Evolutionary conservation across 345 rosid genomes (phyloP).

Genomic region (Litchi chinensis): DNA sequence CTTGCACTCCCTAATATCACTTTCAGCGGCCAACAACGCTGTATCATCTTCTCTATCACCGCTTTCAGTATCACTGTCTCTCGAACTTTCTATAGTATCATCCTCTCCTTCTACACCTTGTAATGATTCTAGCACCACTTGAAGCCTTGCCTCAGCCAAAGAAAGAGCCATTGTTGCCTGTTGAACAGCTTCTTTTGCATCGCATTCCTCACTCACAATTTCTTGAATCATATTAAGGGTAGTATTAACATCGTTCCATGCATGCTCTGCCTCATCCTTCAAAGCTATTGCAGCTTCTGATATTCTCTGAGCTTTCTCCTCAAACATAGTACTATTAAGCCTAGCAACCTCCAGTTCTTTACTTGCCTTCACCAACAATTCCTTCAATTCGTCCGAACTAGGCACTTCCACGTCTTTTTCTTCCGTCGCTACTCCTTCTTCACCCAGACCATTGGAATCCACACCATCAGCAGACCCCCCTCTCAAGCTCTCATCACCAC

Average conservation of each 20-base stretch:
- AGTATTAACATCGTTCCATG: slow-evolving; percentile 62
- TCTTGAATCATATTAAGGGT: slow-evolving; percentile 59
- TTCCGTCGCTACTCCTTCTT: slow-evolving; percentile 32
- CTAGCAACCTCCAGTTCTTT: slow-evolving; percentile 78
- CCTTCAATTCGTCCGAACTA: slow-evolving; percentile 62
- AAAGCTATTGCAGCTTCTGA: slow-evolving; percentile 84
- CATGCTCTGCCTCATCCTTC: slow-evolving; percentile 73
- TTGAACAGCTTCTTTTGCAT: slow-evolving; percentile 74
- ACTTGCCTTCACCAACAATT: slow-evolving; percentile 54
- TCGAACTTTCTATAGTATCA: slow-evolving; percentile 34
- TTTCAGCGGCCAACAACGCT: slow-evolving; percentile 52
- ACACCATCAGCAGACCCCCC: slow-evolving; percentile 29
- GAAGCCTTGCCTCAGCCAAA: slow-evolving; percentile 82
- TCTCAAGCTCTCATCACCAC: slow-evolving; percentile 35
- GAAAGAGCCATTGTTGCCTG: slow-evolving; percentile 84
- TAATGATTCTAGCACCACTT: slow-evolving; percentile 61
- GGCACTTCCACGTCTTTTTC: slow-evolving; percentile 40
- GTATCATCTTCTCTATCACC: slow-evolving; percentile 38
- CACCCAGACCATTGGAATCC: slow-evolving; percentile 32
- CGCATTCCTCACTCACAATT: slow-evolving; percentile 60
- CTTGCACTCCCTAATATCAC: slow-evolving; percentile 64
- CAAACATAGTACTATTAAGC: slow-evolving; percentile 74
- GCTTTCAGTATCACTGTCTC: slow-evolving; percentile 35
- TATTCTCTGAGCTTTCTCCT: slow-evolving; percentile 84
- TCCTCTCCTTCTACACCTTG: slow-evolving; percentile 39